Conservation (phyloP, 805 yeast genomes). For the Wickerhamomyces bisporus region DNA sequence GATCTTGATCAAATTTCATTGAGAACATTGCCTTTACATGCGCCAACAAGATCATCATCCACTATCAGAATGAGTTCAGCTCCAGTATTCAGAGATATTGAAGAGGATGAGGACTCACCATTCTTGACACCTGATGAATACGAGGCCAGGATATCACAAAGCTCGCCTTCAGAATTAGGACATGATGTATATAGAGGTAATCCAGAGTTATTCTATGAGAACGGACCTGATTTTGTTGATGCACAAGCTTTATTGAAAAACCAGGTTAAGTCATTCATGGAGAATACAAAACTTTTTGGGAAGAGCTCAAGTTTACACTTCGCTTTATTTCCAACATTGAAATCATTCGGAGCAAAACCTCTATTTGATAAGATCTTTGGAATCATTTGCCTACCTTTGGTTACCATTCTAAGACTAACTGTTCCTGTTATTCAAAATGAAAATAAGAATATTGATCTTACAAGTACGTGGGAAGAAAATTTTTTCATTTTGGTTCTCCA, state of each 20-base stretch:
- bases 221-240: conserved; percentile 4
- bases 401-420: conserved; percentile 28
- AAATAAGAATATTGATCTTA: conserved; percentile 18
- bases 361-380: conserved; percentile 24
- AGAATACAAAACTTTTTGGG: neutral
- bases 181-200: conserved; percentile 4
- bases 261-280: neutral
- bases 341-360: conserved; percentile 23
- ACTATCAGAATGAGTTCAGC: conserved; percentile 16
- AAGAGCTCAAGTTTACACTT: conserved; percentile 3
- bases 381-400: conserved; percentile 29
- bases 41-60: neutral
- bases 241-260: conserved; percentile 8
- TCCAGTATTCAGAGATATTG: conserved; percentile 15
- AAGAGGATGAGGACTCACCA: conserved; percentile 1
- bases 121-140: conserved; percentile 6
- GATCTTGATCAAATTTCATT: conserved; percentile 2
- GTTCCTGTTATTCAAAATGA: conserved; percentile 31
- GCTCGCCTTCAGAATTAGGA: conserved; percentile 13
- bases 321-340: conserved; percentile 28
- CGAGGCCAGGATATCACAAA: conserved; percentile 12
- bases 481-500: conserved; percentile 25
- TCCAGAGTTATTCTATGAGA: conserved; percentile 6
- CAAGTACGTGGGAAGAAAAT: conserved; percentile 15
- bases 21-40: conserved; percentile 1